Evolutionary conservation across 2,329 filamentous ascomycete species (phyloP), one percentile per base, ranked within the genome.

Genomic region (Clarireedia homoeocarpa): DNA sequence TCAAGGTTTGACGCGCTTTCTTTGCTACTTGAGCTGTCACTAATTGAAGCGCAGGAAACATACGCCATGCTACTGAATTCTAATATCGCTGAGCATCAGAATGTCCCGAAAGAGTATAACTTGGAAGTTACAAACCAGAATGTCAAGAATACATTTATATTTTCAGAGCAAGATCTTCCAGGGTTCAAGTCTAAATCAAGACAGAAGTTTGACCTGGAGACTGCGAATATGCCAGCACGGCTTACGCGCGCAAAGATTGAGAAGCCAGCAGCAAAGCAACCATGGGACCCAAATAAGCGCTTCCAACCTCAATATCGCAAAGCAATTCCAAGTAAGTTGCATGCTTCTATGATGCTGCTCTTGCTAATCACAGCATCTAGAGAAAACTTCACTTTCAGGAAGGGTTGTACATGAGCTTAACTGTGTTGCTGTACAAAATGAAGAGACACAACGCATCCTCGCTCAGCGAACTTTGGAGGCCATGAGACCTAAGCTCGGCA

Each of bases 101-200:
- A 79, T 5, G 77, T 96, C n/a, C 91, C 91, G 10, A 89, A 89
- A 67, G 90, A 95, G 67, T 99, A 96, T 72, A 82, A 89, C 62
- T 75, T 97, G 57, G 84, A 90, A 48, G 78, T 90, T 48, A 84
- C 81, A 24, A 80, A 83, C 42, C 70, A 75, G 44, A 73, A 81
- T n/a, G 83, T 92, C 36, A 83, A 82, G 66, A 96, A 96, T 71
- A 94, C 91, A 20, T 95, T 88, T 69, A 77, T 97, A 56, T 99
- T 99, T 69, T 91, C 88, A 42, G 94, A 99, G 72, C 91, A 95
- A 70, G 90, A 97, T 67, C 79, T 96, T 23, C 88, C 91, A 0
- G 89, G 89, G 39, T 91, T 84, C 73, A 81, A 81, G 63, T 75
- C 75, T 17, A 80, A 78, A 69, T 80, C 80, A 66, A 80, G 77